Evolutionary conservation across 148 eudicot genomes (phyloP).

Genomic region (Selenicereus undatus): DNA sequence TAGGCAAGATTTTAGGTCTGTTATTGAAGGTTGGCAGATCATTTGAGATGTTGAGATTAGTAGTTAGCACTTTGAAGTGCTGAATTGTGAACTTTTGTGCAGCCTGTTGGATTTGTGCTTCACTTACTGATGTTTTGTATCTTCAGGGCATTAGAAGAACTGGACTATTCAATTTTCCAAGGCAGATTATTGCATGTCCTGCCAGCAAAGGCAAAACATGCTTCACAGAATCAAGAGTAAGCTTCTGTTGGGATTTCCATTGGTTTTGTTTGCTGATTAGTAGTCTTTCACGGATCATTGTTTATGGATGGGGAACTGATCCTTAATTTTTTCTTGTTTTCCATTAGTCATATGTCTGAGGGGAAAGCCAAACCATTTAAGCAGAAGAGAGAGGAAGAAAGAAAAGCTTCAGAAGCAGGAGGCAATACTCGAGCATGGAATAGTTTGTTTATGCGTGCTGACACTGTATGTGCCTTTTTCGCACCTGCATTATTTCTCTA

Average conservation of each 20-base stretch:
- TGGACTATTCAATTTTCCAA: conserved; percentile 75
- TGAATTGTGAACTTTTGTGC: neutral
- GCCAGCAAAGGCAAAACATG: conserved; percentile 64
- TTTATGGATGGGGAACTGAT: conserved; percentile 4
- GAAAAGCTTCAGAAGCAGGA: conserved; percentile 75
- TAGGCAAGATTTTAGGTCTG: neutral
- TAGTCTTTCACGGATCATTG: neutral
- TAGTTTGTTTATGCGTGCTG: conserved; percentile 86
- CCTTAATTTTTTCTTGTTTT: conserved; percentile 7
- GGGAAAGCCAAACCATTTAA: conserved; percentile 58
- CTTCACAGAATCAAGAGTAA: conserved; percentile 58
- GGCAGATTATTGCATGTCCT: conserved; percentile 82
- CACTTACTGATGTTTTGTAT: neutral
- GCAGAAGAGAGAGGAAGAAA: conserved; percentile 63
- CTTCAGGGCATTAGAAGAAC: conserved; percentile 73
- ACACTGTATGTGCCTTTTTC: conserved; percentile 59
- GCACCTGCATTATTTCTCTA: neutral
- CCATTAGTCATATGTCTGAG: conserved; percentile 34
- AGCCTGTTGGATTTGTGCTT: neutral
- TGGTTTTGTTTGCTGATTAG: neutral
- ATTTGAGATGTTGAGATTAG: neutral
- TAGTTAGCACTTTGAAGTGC: neutral
- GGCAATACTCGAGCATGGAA: conserved; percentile 92
- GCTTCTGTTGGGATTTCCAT: conserved; percentile 25
- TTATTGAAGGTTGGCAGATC: neutral